A percentile compares a stretch with the other conserved stretches of the same genome.
Conservation (phyloP, 106 monocot species). For the Allium sativum region DNA sequence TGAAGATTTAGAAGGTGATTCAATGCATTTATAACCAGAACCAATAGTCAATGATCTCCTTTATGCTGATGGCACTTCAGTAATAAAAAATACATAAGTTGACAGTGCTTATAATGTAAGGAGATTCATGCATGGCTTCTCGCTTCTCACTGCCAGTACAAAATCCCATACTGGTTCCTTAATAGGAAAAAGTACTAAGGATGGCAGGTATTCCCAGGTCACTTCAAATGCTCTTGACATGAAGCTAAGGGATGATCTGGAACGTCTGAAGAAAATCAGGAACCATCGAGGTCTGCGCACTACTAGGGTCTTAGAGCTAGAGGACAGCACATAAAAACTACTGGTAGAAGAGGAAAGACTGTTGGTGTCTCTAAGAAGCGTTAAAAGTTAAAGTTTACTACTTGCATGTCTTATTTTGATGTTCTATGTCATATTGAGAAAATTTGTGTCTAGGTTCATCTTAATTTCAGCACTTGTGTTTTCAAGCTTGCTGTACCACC, state of each 20-base stretch:
- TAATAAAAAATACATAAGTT: too few species aligned
- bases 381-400: constrained; percentile 8
- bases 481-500: too few species aligned
- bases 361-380: constrained; percentile 76
- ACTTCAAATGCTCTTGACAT: constrained; percentile 58
- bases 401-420: background rate
- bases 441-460: too few species aligned
- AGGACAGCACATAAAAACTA: constrained; percentile 67
- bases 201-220: constrained; percentile 58
- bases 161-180: constrained; percentile 65
- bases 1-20: too few species aligned
- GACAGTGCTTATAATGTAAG: too few species aligned
- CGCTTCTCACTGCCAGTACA: too few species aligned
- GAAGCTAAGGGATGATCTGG: constrained; percentile 61
- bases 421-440: background rate
- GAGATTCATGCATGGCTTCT: too few species aligned
- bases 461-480: too few species aligned
- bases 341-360: constrained; percentile 61
- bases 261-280: constrained; percentile 56
- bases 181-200: constrained; percentile 71
- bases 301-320: constrained; percentile 62
- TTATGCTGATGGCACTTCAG: too few species aligned
- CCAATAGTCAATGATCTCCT: too few species aligned
- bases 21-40: too few species aligned
- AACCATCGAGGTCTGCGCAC: constrained; percentile 61